Evolutionary conservation across 768 basidiomycete species (phyloP), one percentile per base, ranked within the genome.

Genomic region (Pleurotus cornucopiae): DNA sequence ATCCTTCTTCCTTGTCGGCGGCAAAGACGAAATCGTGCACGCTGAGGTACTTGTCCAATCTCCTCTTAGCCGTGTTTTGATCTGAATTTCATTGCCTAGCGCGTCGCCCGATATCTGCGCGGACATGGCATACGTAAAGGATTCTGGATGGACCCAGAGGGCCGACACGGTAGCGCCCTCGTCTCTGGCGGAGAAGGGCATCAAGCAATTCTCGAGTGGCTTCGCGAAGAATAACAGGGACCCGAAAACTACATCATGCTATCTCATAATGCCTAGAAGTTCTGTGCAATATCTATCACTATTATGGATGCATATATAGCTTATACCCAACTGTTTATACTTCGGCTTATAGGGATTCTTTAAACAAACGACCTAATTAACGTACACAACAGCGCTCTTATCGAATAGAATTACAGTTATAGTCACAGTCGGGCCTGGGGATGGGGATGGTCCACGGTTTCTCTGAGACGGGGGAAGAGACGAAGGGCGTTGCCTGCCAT

Each of bases 1-100:
- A 64, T 82, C 87, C 0, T 69, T 86, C 49, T 89, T 92, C 67
- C 75, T 95, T 59, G 75, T 97, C 14, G 91, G 92, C n/a, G 91
- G 88, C 1, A 78, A 83, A 58, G 94, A 97, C 61, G 77, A 77
- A 18, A 91, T 98, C 62, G 70, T 96, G 54, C 80, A 88, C 63
- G 79, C 91, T 13, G 73, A 80, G 64, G 91, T 91, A 52, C 41
- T 76, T 62, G 6, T 58, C 13, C 23, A 45, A 40, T 11, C 43
- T 16, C 61, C 38, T 21, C 3, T 51, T 54, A 25, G n/a, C 4
- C 11, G 30, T 34, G 30, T 7, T 2, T 34, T 34, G 30, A 9
- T 34, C 30, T 34, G 30, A 34, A 34, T 11, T 38, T 34, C 20
- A 21, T 45, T 5, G 41, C 9, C 30, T 67, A 89, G 85, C 84